These are phyloP conservation scores for Metschnikowia corniflorae DNA, from an alignment of 805 yeast genomes.

Conservation along the genomic window DNA sequence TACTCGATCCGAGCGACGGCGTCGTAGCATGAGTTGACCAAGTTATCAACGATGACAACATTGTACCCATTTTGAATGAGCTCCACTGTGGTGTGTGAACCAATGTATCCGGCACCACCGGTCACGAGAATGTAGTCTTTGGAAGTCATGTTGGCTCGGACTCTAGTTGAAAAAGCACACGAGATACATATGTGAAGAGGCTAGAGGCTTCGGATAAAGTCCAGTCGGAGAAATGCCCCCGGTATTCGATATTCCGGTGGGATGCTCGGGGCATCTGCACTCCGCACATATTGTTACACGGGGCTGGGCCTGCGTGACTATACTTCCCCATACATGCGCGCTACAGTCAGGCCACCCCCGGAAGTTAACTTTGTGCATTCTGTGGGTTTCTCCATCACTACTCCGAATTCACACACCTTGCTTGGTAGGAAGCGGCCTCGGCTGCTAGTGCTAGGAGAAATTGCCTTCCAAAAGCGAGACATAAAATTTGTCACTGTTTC, in stretches of 20 bases:
- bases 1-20: slow-evolving; percentile 61
- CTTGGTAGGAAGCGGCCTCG: too few relatives aligned
- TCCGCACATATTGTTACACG: slow-evolving; percentile 1
- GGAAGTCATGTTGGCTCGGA: too few relatives aligned
- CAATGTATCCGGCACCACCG: slow-evolving; percentile 87
- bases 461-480: too few relatives aligned
- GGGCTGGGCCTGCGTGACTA: neutral
- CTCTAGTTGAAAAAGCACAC: too few relatives aligned
- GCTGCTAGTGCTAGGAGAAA: too few relatives aligned
- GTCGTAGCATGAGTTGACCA: slow-evolving; percentile 63
- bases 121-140: slow-evolving; percentile 56
- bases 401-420: too few relatives aligned
- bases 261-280: neutral
- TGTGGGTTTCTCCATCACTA: too few relatives aligned
- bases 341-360: too few relatives aligned
- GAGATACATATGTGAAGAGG: too few relatives aligned
- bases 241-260: neutral
- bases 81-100: slow-evolving; percentile 73
- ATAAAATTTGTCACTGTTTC: too few relatives aligned
- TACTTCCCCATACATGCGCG: too few relatives aligned
- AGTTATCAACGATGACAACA: slow-evolving; percentile 71
- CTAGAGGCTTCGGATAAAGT: neutral
- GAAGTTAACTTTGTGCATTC: too few relatives aligned
- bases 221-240: neutral
- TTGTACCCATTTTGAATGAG: slow-evolving; percentile 58